phyloP scores from a whole-genome alignment of 306 rosid genomes.

The Trifolium pratense region DNA sequence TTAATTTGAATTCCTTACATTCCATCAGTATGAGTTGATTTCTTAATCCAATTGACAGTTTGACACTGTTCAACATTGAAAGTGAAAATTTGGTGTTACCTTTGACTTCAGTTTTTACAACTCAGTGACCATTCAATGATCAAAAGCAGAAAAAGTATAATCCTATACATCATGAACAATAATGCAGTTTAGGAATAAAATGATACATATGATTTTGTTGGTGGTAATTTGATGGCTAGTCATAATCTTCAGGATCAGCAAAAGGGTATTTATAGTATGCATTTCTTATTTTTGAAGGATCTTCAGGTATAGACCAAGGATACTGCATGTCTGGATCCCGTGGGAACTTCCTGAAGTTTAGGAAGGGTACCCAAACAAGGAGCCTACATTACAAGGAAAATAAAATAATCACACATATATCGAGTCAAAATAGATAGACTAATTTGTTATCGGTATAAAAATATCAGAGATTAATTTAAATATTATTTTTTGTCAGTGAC shows the following conservation, averaged over 20 bases:
- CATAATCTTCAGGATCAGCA: conserved; percentile 84
- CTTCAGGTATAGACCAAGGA: conserved; percentile 85
- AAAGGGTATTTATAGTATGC: conserved; percentile 65
- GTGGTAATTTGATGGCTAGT: conserved; percentile 52
- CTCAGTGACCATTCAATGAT: conserved; percentile 19
- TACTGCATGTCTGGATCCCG: conserved; percentile 79
- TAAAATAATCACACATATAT: background rate
- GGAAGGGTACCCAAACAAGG: conserved; percentile 92
- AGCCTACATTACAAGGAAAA: conserved; percentile 53
- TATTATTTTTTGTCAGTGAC: no score
- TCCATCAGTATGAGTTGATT: no score
- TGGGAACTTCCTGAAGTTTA: conserved; percentile 93
- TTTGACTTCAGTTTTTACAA: background rate
- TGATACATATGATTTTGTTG: conserved; percentile 9
- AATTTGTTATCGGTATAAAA: no score
- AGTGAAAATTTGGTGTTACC: conserved; percentile 1
- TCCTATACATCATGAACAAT: conserved; percentile 1
- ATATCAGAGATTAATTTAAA: no score
- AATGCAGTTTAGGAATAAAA: conserved; percentile 23
- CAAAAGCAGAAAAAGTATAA: conserved; percentile 18
- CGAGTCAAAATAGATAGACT: no score
- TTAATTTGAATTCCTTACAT: no score
- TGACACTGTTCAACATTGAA: background rate
- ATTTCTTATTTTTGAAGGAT: conserved; percentile 62
- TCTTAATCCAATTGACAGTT: background rate